Evolutionary conservation across 768 basidiomycete species (phyloP).

Genomic region (Hypsizygus marmoreus): DNA sequence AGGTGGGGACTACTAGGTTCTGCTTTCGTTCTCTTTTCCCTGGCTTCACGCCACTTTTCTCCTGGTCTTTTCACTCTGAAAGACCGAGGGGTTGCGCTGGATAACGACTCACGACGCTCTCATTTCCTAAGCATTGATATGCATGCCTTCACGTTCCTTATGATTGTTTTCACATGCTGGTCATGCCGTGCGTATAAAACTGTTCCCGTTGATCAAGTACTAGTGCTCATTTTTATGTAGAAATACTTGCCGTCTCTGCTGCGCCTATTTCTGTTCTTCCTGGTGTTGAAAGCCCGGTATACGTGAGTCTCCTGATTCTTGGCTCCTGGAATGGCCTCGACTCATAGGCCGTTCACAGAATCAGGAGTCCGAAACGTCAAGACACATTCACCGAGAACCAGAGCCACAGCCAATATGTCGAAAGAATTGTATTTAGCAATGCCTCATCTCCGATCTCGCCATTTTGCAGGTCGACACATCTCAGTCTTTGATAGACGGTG

Average conservation of each 20-base stretch:
- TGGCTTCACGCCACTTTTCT: too few relatives aligned
- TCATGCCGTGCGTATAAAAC: constrained; percentile 8
- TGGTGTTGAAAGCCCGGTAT: neutral
- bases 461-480: too few relatives aligned
- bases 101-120: neutral
- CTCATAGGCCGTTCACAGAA: too few relatives aligned
- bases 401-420: constrained; percentile 14
- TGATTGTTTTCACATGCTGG: constrained; percentile 13
- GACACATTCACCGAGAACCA: constrained; percentile 9
- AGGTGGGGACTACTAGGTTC: too few relatives aligned
- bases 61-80: too few relatives aligned
- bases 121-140: neutral
- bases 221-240: neutral
- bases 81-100: too few relatives aligned
- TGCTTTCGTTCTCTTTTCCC: too few relatives aligned
- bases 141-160: constrained; percentile 4
- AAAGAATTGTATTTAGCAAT: constrained; percentile 13
- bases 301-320: neutral
- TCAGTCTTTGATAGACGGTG: too few relatives aligned
- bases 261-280: constrained; percentile 6
- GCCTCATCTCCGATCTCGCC: too few relatives aligned
- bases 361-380: neutral
- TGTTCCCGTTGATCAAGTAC: neutral
- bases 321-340: too few relatives aligned
- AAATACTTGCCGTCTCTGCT: constrained; percentile 9